phyloP scores from a whole-genome alignment of 164 flowering plant genomes.

The Chimonanthus praecox region DNA sequence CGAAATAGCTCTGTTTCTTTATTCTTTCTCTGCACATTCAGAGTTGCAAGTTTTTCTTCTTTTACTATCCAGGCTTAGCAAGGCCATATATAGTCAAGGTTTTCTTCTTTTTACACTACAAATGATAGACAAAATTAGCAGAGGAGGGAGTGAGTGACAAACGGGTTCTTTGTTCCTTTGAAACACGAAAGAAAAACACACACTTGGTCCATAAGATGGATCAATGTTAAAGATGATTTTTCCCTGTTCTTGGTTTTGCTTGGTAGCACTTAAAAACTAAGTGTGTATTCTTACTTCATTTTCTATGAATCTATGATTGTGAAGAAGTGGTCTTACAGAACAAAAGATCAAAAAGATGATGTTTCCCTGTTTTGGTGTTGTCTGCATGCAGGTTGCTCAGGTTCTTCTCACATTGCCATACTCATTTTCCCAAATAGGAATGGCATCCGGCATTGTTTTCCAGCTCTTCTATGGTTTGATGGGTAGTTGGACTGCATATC shows the following conservation, averaged over 20 bases:
- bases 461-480: slow-evolving; percentile 18
- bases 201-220: neutral
- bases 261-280: too few species aligned
- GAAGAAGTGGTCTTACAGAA: too few species aligned
- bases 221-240: too few species aligned
- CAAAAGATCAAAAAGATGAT: neutral
- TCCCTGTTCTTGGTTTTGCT: too few species aligned
- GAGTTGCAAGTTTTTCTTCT: neutral
- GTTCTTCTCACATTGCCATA: slow-evolving; percentile 16
- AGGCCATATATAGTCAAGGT: neutral
- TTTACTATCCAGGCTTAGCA: neutral
- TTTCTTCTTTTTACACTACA: neutral
- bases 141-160: too few species aligned
- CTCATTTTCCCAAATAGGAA: slow-evolving; percentile 17
- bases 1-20: neutral
- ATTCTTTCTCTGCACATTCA: neutral
- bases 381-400: slow-evolving; percentile 14
- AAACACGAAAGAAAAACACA: neutral
- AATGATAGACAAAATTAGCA: neutral
- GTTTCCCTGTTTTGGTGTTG: neutral
- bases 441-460: slow-evolving; percentile 15
- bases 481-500: slow-evolving; percentile 19
- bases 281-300: too few species aligned
- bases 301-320: too few species aligned
- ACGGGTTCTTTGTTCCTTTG: neutral